Percentiles rank a stretch among this genome's conserved stretches.
phyloP scores from a whole-genome alignment of 2,329 filamentous ascomycete genomes.

The Aspergillus sp. region DNA sequence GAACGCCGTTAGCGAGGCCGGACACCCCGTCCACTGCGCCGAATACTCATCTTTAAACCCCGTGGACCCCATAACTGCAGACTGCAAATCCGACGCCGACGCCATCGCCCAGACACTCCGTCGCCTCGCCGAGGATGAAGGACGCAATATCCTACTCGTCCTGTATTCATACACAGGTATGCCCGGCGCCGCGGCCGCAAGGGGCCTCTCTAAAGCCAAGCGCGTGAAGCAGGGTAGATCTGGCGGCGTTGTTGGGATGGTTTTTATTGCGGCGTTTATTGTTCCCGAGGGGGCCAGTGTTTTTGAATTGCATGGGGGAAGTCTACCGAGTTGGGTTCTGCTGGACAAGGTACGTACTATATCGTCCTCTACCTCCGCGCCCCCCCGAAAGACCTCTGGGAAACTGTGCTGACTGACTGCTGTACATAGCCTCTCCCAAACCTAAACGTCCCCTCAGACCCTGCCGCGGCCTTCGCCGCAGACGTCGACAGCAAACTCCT shows the following conservation, averaged over 20 bases:
- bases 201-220: slow-evolving; percentile 29
- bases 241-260: slow-evolving; percentile 37
- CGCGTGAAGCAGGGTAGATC: slow-evolving; percentile 31
- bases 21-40: slow-evolving; percentile 37
- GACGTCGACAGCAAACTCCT: slow-evolving; percentile 13
- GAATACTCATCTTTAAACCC: slow-evolving; percentile 33
- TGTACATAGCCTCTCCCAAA: slow-evolving; percentile 13
- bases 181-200: slow-evolving; percentile 33
- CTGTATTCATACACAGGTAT: slow-evolving; percentile 42
- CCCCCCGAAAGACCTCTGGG: too few species aligned
- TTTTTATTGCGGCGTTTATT: slow-evolving; percentile 42
- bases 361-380: too few species aligned
- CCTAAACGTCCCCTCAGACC: slow-evolving; percentile 23
- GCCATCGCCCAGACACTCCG: slow-evolving; percentile 29
- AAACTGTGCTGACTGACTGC: neutral
- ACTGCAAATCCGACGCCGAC: slow-evolving; percentile 39
- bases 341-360: slow-evolving; percentile 25
- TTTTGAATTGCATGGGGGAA: slow-evolving; percentile 28
- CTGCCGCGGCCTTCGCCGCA: slow-evolving; percentile 20
- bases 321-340: slow-evolving; percentile 30
- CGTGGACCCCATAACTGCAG: slow-evolving; percentile 30
- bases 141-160: slow-evolving; percentile 32
- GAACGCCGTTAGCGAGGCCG: slow-evolving; percentile 33
- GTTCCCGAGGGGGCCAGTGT: slow-evolving; percentile 39
- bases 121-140: slow-evolving; percentile 28